Evolutionary conservation across 345 rosid species (phyloP).

Genomic region (Turritis glabra): DNA sequence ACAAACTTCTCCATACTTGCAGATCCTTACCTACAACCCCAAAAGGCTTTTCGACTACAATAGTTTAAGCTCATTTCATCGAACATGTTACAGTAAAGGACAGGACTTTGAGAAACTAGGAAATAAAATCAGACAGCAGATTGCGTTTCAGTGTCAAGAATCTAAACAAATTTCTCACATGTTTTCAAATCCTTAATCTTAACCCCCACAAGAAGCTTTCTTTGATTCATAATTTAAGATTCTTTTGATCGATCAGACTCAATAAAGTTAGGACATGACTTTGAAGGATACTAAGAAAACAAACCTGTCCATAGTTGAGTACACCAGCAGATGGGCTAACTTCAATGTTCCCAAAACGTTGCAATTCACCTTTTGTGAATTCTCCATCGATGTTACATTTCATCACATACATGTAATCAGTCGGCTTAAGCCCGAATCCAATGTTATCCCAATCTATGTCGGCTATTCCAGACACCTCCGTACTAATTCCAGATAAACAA

Average conservation of each 20-base stretch:
- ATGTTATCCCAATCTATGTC: constrained; percentile 89
- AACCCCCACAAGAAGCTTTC: background rate
- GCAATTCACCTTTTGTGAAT: constrained; percentile 68
- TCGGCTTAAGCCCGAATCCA: constrained; percentile 65
- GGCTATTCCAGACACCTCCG: constrained; percentile 49
- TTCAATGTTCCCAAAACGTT: constrained; percentile 85
- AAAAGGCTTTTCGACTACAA: no score
- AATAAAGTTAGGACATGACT: background rate
- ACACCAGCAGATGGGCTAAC: constrained; percentile 87
- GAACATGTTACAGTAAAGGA: background rate
- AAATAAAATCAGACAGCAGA: background rate
- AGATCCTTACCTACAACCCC: background rate
- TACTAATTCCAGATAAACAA: constrained; percentile 30
- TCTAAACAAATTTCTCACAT: background rate
- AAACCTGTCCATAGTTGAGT: constrained; percentile 93
- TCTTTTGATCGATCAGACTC: background rate
- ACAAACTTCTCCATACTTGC: background rate
- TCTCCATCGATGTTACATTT: constrained; percentile 57
- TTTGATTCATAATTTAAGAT: background rate
- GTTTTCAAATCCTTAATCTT: background rate
- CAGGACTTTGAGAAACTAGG: background rate
- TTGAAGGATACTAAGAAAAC: background rate
- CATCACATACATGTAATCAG: constrained; percentile 91
- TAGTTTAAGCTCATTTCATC: background rate
- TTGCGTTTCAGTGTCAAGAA: background rate